phyloP scores from a whole-genome alignment of 2,329 filamentous ascomycete species.

The Gliomastix tumulicola region DNA sequence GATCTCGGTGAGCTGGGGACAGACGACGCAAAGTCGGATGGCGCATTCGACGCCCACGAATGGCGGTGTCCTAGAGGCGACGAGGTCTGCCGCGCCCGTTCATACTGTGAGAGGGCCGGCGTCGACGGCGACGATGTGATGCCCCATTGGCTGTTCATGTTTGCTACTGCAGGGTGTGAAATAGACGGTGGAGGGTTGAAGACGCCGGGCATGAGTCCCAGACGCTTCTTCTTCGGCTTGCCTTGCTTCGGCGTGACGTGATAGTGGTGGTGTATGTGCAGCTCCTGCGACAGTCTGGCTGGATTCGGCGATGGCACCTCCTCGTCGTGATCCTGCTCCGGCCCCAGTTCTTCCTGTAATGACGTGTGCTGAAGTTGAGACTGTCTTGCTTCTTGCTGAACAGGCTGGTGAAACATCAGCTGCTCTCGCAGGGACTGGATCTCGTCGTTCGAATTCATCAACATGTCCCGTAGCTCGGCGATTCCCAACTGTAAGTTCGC shows the following conservation, averaged over 20 bases:
- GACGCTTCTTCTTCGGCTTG: conserved; percentile 66
- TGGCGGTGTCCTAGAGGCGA: conserved; percentile 16
- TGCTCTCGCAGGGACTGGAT: conserved; percentile 83
- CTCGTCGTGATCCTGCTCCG: conserved; percentile 27
- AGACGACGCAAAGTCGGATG: conserved; percentile 65
- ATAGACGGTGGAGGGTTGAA: conserved; percentile 46
- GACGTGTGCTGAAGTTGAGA: too few species aligned
- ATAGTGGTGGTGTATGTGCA: conserved; percentile 94
- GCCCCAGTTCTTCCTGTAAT: conserved; percentile 61
- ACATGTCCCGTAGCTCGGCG: conserved; percentile 82
- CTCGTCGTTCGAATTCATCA: conserved; percentile 88
- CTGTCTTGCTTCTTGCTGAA: conserved; percentile 37
- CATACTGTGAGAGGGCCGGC: conserved; percentile 31
- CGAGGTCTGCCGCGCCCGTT: conserved; percentile 31
- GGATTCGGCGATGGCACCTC: neutral
- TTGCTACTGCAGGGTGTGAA: conserved; percentile 28
- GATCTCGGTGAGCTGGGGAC: conserved; percentile 77
- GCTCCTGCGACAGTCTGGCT: conserved; percentile 52
- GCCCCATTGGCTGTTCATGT: too few species aligned
- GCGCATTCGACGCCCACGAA: conserved; percentile 32
- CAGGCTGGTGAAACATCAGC: conserved; percentile 69
- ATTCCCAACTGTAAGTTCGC: conserved; percentile 89
- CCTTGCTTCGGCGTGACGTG: conserved; percentile 62
- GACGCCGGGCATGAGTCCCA: conserved; percentile 52
- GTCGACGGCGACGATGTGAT: conserved; percentile 22